These are phyloP conservation scores for Vachellia collinsii DNA, from an alignment of 306 rosid genomes.

Conservation along the genomic window DNA sequence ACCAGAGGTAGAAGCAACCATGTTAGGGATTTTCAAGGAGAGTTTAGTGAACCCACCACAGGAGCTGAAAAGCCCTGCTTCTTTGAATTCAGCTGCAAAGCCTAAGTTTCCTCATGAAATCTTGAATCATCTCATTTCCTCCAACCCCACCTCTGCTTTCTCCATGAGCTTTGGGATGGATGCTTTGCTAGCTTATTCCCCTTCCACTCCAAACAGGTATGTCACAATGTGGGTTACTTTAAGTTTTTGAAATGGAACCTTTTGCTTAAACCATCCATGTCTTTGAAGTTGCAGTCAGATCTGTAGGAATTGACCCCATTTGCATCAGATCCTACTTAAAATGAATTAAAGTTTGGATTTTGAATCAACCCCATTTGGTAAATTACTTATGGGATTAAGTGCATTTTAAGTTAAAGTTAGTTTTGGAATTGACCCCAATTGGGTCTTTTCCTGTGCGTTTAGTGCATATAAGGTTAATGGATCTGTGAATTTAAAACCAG, in stretches of 20 bases:
- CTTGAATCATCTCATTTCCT: constrained; percentile 56
- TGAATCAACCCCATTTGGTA: neutral
- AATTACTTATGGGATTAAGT: neutral
- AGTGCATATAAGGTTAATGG: neutral
- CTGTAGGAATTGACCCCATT: neutral
- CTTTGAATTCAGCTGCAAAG: constrained; percentile 46
- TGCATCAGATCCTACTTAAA: neutral
- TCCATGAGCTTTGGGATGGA: constrained; percentile 60
- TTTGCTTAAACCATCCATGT: neutral
- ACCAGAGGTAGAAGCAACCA: constrained; percentile 36
- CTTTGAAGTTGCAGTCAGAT: neutral
- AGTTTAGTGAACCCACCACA: constrained; percentile 77
- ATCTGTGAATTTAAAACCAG: neutral
- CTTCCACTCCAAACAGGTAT: constrained; percentile 56
- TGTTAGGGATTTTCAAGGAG: constrained; percentile 88
- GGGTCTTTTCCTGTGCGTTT: neutral
- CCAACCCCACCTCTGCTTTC: constrained; percentile 51
- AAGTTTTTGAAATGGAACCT: neutral
- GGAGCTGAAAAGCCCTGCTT: constrained; percentile 86
- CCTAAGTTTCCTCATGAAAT: constrained; percentile 62
- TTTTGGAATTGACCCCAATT: neutral
- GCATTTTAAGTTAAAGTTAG: neutral
- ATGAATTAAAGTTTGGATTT: neutral
- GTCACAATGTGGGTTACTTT: neutral
- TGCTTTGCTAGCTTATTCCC: constrained; percentile 57